A percentile compares a stretch with the other conserved stretches of the same genome.
These are phyloP conservation scores for Tuber indicum DNA, from an alignment of 495 filamentous ascomycete genomes.

Conservation along the genomic window DNA sequence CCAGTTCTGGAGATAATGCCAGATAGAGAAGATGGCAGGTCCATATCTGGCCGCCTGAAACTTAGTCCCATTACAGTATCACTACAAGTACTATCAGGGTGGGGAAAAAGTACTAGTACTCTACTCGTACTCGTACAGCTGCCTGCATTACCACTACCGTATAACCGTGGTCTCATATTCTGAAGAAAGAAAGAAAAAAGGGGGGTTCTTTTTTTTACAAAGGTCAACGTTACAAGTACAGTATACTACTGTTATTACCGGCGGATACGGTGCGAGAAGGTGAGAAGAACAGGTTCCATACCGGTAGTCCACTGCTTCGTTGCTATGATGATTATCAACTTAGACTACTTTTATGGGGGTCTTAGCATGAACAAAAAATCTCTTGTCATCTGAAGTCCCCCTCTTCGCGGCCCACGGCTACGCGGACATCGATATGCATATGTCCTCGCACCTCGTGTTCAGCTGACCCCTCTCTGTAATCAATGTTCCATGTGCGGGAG, in stretches of 20 bases:
- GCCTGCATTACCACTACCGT: neutral
- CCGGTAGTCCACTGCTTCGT: too few species aligned
- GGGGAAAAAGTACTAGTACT: neutral
- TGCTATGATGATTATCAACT: neutral
- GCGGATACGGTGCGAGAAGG: too few species aligned
- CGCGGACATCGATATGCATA: conserved; percentile 9
- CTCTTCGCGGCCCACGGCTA: conserved; percentile 8
- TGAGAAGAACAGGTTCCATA: too few species aligned
- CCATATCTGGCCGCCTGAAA: neutral
- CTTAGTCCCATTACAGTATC: neutral
- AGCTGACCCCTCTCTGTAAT: conserved; percentile 24
- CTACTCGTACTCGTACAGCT: neutral
- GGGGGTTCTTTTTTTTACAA: neutral
- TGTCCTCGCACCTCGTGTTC: conserved; percentile 26
- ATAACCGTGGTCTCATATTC: neutral
- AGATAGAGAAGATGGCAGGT: neutral
- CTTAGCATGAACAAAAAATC: neutral
- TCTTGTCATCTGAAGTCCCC: conserved; percentile 30
- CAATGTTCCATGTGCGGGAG: conserved; percentile 1
- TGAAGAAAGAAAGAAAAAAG: too few species aligned
- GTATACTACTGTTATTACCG: too few species aligned
- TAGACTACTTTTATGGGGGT: neutral
- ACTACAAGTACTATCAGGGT: neutral
- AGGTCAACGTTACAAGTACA: neutral
- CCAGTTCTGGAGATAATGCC: neutral